These are phyloP conservation scores for Citrus sinensis DNA, from an alignment of 345 rosid genomes.

Conservation along the genomic window DNA sequence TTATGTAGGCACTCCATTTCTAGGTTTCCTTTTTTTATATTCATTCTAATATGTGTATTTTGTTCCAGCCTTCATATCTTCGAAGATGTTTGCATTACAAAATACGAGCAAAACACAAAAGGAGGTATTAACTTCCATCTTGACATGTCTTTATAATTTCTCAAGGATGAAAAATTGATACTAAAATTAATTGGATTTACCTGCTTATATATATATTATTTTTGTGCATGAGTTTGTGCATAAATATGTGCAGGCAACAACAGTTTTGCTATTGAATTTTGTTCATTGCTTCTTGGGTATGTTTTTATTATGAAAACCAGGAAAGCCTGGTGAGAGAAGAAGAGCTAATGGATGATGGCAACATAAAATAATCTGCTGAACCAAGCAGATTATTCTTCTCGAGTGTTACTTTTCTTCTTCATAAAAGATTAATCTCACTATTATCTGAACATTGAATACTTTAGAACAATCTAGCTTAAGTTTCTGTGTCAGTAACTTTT, in stretches of 20 bases:
- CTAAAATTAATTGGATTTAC: neutral
- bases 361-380: neutral
- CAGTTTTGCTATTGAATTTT: conserved; percentile 1
- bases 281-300: neutral
- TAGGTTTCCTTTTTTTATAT: neutral
- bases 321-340: neutral
- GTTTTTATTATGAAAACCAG: neutral
- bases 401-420: neutral
- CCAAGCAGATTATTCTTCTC: neutral
- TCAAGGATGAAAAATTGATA: neutral
- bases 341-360: neutral
- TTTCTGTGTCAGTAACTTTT: neutral
- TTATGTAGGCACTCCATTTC: neutral
- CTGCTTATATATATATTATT: neutral
- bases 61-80: conserved; percentile 69
- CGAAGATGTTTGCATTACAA: conserved; percentile 68
- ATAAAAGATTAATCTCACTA: neutral
- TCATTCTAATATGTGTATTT: conserved; percentile 4
- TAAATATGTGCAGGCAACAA: neutral
- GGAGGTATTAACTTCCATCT: conserved; percentile 41
- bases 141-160: neutral
- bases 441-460: neutral
- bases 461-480: neutral
- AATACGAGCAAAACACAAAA: conserved; percentile 46
- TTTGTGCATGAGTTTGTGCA: neutral